phyloP scores from a whole-genome alignment of 2,329 filamentous ascomycete genomes.

The Cryphonectria japonica region DNA sequence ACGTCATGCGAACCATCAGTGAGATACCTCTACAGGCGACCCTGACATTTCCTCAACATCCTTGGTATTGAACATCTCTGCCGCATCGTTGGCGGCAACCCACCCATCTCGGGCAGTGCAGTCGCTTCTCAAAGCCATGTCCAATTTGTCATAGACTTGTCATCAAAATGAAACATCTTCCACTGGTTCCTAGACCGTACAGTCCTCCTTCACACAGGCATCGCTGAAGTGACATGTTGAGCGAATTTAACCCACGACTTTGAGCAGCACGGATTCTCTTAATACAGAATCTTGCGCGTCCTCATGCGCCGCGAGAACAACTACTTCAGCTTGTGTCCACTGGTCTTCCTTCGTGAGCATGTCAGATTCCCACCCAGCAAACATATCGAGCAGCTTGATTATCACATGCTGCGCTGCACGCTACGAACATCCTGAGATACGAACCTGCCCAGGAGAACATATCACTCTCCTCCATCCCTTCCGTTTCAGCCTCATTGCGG shows the following conservation, averaged over 20 bases:
- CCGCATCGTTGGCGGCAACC: neutral
- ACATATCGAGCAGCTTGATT: neutral
- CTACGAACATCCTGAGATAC: neutral
- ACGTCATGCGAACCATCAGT: conserved; percentile 21
- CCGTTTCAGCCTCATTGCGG: neutral
- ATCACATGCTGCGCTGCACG: neutral
- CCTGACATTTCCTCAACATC: conserved; percentile 21
- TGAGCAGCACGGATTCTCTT: neutral
- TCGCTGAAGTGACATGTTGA: neutral
- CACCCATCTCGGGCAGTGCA: neutral
- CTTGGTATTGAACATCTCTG: conserved; percentile 17
- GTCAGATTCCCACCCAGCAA: neutral
- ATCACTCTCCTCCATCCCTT: neutral
- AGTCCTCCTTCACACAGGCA: neutral
- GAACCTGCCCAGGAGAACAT: neutral
- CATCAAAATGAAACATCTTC: neutral
- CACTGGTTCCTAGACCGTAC: neutral
- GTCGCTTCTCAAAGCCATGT: neutral
- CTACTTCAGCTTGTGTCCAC: neutral
- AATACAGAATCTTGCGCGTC: neutral
- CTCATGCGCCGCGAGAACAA: too few species aligned
- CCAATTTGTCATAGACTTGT: neutral
- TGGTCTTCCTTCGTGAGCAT: neutral
- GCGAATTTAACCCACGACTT: neutral
- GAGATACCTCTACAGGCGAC: conserved; percentile 19